Evolutionary conservation across 345 rosid species (phyloP), one percentile per base, ranked within the genome.

Genomic region (Clausena lansium): DNA sequence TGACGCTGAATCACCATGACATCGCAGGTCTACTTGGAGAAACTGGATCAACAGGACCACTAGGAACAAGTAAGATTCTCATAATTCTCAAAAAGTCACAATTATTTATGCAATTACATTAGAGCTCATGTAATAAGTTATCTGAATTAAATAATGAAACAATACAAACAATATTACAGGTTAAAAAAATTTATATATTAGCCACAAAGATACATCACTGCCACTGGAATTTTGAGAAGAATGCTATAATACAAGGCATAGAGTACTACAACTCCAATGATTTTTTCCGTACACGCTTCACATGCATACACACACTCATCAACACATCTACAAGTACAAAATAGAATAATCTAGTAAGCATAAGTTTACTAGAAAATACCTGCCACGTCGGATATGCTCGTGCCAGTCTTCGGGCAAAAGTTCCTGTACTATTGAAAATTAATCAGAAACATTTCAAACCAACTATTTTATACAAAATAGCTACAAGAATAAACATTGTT

Each of bases 1-100:
- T 39, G 89, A 81, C 39, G 99, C 87, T 28, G 99, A 95, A 84
- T 95, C 98, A 73, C 99, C 99, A 81, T 95, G 99, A 86, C 99
- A 95, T 73, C 98, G 91, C 67, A 95, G 82, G 84, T 95, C 99
- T 17, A 95, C 94, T 60, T 91, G 82, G 76, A 95, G 94, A 89
- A 93, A 95, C 99, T 93, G 90, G 24, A 66, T 65, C 78, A 81
- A 39, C 30, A 78, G 6, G 55, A 28, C 63, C 54, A 45, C 4
- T 30, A 35, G 28, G 32, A 59, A 41, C 25, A 35, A 41, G 57
- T 73, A 39, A 75, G 66, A 57, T 32, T 52, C 57, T 74, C 35
- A 38, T 47, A 17, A 64, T 63, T 27, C 35, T 65, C 30, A 59
- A 38, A 71, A 47, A 41, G 28, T 36, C 24, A 39, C 54, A 73